Evolutionary conservation across 441 rosid genomes (phyloP), one percentile per base, ranked within the genome.

Genomic region (Gossypium trilobum): DNA sequence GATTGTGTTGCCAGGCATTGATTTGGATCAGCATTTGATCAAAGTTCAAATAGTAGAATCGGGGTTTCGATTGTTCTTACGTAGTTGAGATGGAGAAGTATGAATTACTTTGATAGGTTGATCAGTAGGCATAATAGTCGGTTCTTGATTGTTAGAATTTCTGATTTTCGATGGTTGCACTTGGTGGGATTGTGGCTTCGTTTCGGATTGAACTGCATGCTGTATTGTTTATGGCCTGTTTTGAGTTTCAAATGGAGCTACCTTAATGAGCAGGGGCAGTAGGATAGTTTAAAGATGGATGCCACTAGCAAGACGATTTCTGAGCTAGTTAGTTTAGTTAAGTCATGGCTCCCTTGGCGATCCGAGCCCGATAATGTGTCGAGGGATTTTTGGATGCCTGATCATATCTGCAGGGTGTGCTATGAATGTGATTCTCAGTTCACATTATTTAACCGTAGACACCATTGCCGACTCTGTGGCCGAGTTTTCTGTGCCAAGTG

Each of bases 351-450:
- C 73, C 86, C 91, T 81, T 87, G 95, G 96, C 85, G 80, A 76
- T 84, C 93, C 1, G 96, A 92, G 85, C 90, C 93, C 67, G 79
- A 89, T 67, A 78, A 83, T 73, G 85, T 92, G 77, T 91, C 97
- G 5, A 87, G 87, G 90, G 95, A 92, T 83, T 95, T 92, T 84
- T 95, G 99, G 99, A 95, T 95, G 98, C 98, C 99, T 36, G 99
- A 92, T 79, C 88, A 88, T 75, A 95, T 96, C 79, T 95, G 99
- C 83, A 88, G 90, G 82, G 98, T 95, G 64, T 95, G 99, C 77
- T 95, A 95, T 78, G 98, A 92, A 54, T 92, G 98, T 74, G 98
- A 92, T 84, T 68, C 81, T 70, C 98, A 87, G 85, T 95, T 95
- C 78, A 89, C 96, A 0, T 55, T 89, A 56, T 75, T 92, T 36